Base-by-base conservation (phyloP, 257 asterid genomes). In the Hygrophila difformis region DNA sequence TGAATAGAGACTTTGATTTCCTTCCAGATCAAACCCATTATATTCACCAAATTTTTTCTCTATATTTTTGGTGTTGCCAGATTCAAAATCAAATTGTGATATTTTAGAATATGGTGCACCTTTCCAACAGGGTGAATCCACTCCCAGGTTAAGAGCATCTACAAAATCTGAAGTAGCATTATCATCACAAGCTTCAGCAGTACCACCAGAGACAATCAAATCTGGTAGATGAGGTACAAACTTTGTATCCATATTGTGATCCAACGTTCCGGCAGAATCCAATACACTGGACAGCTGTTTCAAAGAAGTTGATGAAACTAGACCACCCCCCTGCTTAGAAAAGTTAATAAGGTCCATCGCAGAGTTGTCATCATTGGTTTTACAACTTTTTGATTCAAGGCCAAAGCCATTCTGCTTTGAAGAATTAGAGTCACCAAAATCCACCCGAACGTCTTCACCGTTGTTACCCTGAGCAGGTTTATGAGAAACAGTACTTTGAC, bases 111-210 rank as follows among this genome's bases (percentile, higher is more conserved):
- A 74, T 4, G 86, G 70, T 39, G 94, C 80, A 42, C 97, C 97
- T 75, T 67, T 91, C 95, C 97, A 91, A 73, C 99, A 91, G 44
- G 99, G 99, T 13, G 99, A 91, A 70, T 91, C 99, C 28, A 66
- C 93, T 37, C 74, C 79, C 10, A 59, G 66, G 71, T 59, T 79
- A 50, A 72, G 75, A 65, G 64, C 72, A 61, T 89, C 93, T 8
- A 74, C n/a, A 51, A 66, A 48, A 59, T 85, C 96, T 14, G 76
- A 56, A 63, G 66, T 74, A 47, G 56, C 59, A 56, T 64, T 79
- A 53, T 55, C 47, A 47, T 65, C 74, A 47, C 43, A 46, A 21
- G 65, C 42, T 19, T 37, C 43, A 8, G 62, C 34, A 36, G 44
- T 56, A 60, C 61, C 68, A 67, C 18, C 45, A 0, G 63, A 49